Conservation (phyloP, 805 yeast species). For the Ogataea pignaliae region DNA sequence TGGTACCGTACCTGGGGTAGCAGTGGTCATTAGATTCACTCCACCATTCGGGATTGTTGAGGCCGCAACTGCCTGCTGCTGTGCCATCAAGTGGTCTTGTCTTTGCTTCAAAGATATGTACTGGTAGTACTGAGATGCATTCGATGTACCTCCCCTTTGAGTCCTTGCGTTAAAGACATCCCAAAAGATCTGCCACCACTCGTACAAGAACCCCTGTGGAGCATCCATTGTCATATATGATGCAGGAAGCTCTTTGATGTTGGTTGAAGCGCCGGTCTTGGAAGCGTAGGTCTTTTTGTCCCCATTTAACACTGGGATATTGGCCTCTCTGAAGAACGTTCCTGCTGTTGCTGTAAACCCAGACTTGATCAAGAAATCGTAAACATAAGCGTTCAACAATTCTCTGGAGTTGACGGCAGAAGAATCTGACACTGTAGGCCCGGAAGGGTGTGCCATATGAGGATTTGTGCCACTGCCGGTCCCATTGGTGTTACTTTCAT, state of each 20-base stretch:
- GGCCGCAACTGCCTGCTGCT: constrained; percentile 20
- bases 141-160: constrained; percentile 54
- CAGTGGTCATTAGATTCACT: no score
- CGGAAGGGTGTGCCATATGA: neutral
- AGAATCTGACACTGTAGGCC: constrained; percentile 34
- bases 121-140: constrained; percentile 70
- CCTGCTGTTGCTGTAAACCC: constrained; percentile 68
- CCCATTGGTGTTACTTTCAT: no score
- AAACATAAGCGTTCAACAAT: constrained; percentile 74
- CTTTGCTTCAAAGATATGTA: constrained; percentile 54
- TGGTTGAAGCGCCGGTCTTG: constrained; percentile 7
- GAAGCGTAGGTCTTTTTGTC: constrained; percentile 11
- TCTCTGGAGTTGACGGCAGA: constrained; percentile 51
- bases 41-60: constrained; percentile 1
- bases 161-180: constrained; percentile 83
- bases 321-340: constrained; percentile 73
- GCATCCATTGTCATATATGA: constrained; percentile 65
- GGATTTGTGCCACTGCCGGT: no score
- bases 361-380: constrained; percentile 77
- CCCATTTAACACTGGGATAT: constrained; percentile 45
- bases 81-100: constrained; percentile 45
- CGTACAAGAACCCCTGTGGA: constrained; percentile 81
- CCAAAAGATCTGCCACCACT: constrained; percentile 98
- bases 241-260: constrained; percentile 39
- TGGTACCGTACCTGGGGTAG: no score